Evolutionary conservation across 176 grass and related monocot genomes (phyloP).

Genomic region (Aegilops sharonensis): DNA sequence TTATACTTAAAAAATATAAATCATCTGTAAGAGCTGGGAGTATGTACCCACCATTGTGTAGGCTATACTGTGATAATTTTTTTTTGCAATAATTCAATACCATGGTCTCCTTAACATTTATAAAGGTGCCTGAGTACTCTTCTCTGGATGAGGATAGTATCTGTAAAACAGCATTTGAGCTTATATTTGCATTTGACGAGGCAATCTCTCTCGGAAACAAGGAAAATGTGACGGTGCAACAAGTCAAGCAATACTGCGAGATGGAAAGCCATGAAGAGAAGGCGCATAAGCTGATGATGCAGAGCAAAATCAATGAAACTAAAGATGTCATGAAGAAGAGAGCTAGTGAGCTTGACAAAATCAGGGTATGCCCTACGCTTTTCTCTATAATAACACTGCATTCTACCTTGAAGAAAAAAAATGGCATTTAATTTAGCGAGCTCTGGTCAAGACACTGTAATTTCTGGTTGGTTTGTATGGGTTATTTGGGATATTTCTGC

Average conservation of each 20-base stretch:
- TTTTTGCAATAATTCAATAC: not conserved
- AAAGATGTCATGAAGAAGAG: constrained; percentile 88
- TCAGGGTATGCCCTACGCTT: constrained; percentile 46
- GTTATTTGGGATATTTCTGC: not conserved
- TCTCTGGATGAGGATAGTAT: constrained; percentile 81
- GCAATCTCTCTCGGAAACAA: constrained; percentile 83
- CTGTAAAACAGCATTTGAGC: constrained; percentile 66
- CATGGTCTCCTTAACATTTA: constrained; percentile 47
- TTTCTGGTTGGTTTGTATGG: not conserved
- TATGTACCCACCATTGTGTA: not conserved
- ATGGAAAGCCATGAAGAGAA: constrained; percentile 90
- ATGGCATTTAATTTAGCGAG: not conserved
- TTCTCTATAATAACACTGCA: constrained; percentile 14
- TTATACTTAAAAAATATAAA: not conserved
- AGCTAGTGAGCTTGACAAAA: constrained; percentile 88
- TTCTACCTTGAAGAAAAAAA: not conserved
- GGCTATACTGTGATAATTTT: not conserved
- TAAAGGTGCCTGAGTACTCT: constrained; percentile 79
- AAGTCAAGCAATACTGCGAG: constrained; percentile 94
- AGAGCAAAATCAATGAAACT: constrained; percentile 83
- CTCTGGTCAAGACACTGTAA: not conserved
- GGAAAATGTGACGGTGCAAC: constrained; percentile 78
- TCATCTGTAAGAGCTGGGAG: not conserved
- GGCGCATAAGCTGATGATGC: constrained; percentile 77
- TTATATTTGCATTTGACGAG: constrained; percentile 91